A percentile compares a stretch with the other conserved stretches of the same genome.
Conservation (phyloP, 2,329 filamentous ascomycete species). For the Fusarium sp. region DNA sequence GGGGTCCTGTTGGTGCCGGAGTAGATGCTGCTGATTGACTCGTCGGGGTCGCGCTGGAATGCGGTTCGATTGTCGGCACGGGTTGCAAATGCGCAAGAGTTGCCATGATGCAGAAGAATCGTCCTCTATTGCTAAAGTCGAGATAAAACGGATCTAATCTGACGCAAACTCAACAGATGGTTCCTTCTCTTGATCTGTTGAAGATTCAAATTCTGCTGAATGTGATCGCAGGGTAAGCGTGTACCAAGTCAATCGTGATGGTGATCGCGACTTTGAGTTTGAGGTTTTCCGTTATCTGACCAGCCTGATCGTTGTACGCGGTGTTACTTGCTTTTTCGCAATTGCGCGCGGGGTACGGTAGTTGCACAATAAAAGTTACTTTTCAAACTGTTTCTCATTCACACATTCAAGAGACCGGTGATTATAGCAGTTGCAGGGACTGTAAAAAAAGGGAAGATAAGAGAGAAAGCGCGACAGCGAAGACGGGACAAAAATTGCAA, state of each 20-base stretch:
- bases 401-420: rapidly evolving
- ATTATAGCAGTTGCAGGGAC: too few species aligned
- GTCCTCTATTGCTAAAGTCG: too few species aligned
- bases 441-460: too few species aligned
- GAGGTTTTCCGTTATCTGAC: background rate
- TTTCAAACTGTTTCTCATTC: rapidly evolving
- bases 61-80: background rate
- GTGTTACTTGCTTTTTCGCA: background rate
- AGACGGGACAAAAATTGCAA: background rate
- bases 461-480: too few species aligned
- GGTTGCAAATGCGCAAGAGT: background rate
- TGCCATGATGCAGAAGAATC: background rate
- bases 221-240: background rate
- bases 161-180: too few species aligned
- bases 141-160: too few species aligned
- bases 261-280: too few species aligned
- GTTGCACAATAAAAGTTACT: background rate
- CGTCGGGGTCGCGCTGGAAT: background rate
- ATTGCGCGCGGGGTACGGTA: background rate
- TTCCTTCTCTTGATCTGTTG: too few species aligned
- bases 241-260: background rate
- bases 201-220: rapidly evolving
- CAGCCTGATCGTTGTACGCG: background rate
- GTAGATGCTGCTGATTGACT: background rate
- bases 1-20: background rate